phyloP scores from a whole-genome alignment of 257 asterid species.

The Oldenlandia corymbosa region DNA sequence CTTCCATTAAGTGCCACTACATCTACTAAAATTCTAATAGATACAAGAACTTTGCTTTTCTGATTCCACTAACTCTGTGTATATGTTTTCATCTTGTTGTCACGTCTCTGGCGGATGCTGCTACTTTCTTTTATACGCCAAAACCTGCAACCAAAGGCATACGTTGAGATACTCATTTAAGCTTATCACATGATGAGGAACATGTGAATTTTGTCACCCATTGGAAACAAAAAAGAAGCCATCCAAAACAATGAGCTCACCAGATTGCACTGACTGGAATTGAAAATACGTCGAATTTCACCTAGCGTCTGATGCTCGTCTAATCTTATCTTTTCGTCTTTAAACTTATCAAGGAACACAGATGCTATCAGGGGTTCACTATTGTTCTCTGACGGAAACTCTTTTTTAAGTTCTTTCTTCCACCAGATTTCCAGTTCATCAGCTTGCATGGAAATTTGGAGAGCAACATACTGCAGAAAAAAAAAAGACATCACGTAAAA shows the following conservation, averaged over 20 bases:
- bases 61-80: constrained; percentile 17
- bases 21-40: background rate
- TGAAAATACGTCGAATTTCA: constrained; percentile 48
- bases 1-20: background rate
- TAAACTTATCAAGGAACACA: constrained; percentile 31
- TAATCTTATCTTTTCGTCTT: constrained; percentile 39
- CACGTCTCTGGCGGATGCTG: too few relatives aligned
- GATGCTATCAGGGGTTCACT: constrained; percentile 16
- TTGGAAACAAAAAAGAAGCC: background rate
- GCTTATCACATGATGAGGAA: too few relatives aligned
- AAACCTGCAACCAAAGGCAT: constrained; percentile 40
- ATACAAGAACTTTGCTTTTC: background rate
- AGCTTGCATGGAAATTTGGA: constrained; percentile 69
- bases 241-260: constrained; percentile 28
- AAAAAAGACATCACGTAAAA: constrained; percentile 4
- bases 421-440: constrained; percentile 64
- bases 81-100: too few relatives aligned
- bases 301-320: constrained; percentile 67
- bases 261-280: constrained; percentile 59
- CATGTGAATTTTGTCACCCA: too few relatives aligned
- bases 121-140: constrained; percentile 58
- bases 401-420: constrained; percentile 37
- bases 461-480: constrained; percentile 72
- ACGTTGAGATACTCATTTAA: too few relatives aligned
- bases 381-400: constrained; percentile 25